Percentiles rank a stretch among this genome's conserved stretches.
phyloP scores from a whole-genome alignment of 306 rosid genomes.

The Rubus idaeus region DNA sequence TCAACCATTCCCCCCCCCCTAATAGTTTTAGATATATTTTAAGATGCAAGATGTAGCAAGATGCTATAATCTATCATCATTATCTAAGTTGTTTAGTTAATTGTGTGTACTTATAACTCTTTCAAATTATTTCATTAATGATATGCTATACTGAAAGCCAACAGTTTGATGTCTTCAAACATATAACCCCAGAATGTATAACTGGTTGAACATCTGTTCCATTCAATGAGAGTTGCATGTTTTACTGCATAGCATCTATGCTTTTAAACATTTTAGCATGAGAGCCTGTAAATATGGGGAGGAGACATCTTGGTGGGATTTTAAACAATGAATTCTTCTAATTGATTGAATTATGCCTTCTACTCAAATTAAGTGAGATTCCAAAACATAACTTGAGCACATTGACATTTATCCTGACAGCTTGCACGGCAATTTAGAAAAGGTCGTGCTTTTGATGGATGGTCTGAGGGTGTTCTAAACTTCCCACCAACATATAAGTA shows the following conservation, averaged over 20 bases:
- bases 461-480: conserved; percentile 83
- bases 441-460: conserved; percentile 83
- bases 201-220: not conserved
- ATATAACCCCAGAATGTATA: not conserved
- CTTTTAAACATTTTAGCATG: not conserved
- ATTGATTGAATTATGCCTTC: not conserved
- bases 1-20: not conserved
- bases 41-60: not conserved
- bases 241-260: not conserved
- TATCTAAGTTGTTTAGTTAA: not conserved
- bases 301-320: not conserved
- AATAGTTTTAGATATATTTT: not conserved
- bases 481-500: conserved; percentile 95
- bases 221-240: not conserved
- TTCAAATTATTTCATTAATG: not conserved
- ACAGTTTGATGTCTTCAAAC: not conserved
- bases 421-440: conserved; percentile 57
- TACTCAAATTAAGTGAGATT: conserved; percentile 5
- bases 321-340: not conserved
- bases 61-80: not conserved
- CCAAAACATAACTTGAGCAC: conserved; percentile 21
- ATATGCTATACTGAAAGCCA: not conserved
- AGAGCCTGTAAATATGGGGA: not conserved
- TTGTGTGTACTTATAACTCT: not conserved
- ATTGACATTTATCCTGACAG: conserved; percentile 52